phyloP scores from a whole-genome alignment of 2,329 filamentous ascomycete genomes.

The Knufia petricola region DNA sequence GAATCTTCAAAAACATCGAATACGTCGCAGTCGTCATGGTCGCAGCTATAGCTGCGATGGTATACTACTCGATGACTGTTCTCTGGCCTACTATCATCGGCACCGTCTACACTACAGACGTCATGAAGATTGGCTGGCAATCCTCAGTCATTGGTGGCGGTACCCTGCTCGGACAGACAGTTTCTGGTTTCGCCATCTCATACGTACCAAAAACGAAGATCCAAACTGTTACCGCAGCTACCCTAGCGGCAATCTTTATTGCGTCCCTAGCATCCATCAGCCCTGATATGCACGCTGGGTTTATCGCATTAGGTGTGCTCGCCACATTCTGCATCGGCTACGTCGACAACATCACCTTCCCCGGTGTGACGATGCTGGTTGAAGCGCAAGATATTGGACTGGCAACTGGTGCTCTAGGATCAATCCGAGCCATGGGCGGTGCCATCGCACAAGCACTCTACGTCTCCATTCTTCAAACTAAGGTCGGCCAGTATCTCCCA shows the following conservation, averaged over 20 bases:
- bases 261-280: conserved; percentile 18
- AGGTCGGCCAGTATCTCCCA: conserved; percentile 5
- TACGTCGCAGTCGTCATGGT: conserved; percentile 32
- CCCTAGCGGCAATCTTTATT: conserved; percentile 16
- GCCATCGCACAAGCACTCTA: conserved; percentile 22
- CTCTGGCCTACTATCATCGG: conserved; percentile 37
- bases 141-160: conserved; percentile 1
- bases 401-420: conserved; percentile 20
- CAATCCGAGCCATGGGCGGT: conserved; percentile 18
- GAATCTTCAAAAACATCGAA: conserved; percentile 33
- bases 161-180: conserved; percentile 7
- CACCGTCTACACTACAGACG: conserved; percentile 30
- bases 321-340: conserved; percentile 14
- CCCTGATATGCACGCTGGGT: conserved; percentile 12
- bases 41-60: conserved; percentile 34
- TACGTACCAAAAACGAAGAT: conserved; percentile 13
- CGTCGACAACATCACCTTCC: conserved; percentile 20
- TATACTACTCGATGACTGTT: conserved; percentile 38
- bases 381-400: conserved; percentile 22
- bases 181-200: conserved; percentile 24
- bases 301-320: conserved; percentile 18
- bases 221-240: conserved; percentile 14
- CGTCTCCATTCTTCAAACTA: conserved; percentile 20
- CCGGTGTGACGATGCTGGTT: conserved; percentile 18
- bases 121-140: conserved; percentile 3